phyloP scores from a whole-genome alignment of 2,329 filamentous ascomycete species.

The Herpotrichia juniperi region DNA sequence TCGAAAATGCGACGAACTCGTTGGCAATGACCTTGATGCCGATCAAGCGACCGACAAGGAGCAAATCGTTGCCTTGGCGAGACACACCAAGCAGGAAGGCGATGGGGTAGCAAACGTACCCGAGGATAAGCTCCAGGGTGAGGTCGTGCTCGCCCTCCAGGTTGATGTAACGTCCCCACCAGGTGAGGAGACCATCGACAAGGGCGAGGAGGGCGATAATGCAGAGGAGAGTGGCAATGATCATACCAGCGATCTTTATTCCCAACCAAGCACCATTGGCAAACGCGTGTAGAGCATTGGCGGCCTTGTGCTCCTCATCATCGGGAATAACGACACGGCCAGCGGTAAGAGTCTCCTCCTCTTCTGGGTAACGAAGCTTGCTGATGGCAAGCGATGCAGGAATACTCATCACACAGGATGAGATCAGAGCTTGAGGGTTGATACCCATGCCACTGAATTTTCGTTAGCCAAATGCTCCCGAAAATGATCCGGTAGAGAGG shows the following conservation, averaged over 20 bases:
- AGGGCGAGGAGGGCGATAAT: constrained; percentile 80
- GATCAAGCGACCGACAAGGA: constrained; percentile 78
- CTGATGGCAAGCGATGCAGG: constrained; percentile 87
- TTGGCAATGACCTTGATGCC: constrained; percentile 87
- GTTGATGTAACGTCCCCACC: constrained; percentile 82
- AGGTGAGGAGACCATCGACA: constrained; percentile 76
- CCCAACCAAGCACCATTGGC: constrained; percentile 85
- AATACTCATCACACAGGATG: constrained; percentile 94
- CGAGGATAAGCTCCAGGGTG: constrained; percentile 75
- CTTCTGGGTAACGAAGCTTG: constrained; percentile 88
- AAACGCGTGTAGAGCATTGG: constrained; percentile 84
- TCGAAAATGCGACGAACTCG: constrained; percentile 76
- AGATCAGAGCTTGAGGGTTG: constrained; percentile 83
- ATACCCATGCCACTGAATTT: constrained; percentile 68
- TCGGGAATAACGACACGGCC: constrained; percentile 82
- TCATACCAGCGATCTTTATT: constrained; percentile 86
- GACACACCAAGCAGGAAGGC: constrained; percentile 83
- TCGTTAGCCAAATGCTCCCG: not conserved
- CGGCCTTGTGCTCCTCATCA: constrained; percentile 74
- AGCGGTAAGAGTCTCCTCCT: constrained; percentile 82
- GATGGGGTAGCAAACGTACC: constrained; percentile 78
- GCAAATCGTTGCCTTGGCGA: constrained; percentile 62
- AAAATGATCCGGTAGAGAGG: not conserved
- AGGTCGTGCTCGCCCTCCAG: constrained; percentile 70
- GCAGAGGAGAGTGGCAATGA: constrained; percentile 78